Conservation (phyloP, 148 eudicot genomes). For the Rhododendron henanense region DNA sequence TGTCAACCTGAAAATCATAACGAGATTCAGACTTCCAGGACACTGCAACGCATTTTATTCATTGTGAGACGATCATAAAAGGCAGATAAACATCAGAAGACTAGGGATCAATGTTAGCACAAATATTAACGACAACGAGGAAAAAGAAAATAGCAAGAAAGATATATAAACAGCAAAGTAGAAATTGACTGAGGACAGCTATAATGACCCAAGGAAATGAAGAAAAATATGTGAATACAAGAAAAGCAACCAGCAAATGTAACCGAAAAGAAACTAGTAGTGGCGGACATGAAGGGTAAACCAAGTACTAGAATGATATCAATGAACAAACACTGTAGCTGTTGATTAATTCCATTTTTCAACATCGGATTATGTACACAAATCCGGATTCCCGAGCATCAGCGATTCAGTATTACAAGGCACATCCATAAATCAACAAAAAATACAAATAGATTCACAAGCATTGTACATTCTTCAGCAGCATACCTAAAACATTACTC, state of each 20-base stretch:
- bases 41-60: not conserved
- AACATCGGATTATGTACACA: not conserved
- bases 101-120: not conserved
- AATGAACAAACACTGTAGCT: not conserved
- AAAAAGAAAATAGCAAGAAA: not conserved
- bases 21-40: not conserved
- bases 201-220: not conserved
- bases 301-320: not conserved
- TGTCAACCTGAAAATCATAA: slow-evolving; percentile 60
- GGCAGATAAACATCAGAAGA: not conserved
- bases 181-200: not conserved
- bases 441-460: not conserved
- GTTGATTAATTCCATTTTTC: not conserved
- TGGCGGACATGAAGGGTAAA: not conserved
- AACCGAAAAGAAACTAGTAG: not conserved
- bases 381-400: not conserved
- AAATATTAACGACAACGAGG: not conserved
- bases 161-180: not conserved
- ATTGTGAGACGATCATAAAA: not conserved
- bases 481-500: not conserved
- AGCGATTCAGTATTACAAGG: not conserved
- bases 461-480: not conserved
- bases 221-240: not conserved
- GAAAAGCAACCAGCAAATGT: not conserved
- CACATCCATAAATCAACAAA: not conserved